These are phyloP conservation scores for Vigna radiata DNA, from an alignment of 306 rosid species.

Conservation along the genomic window DNA sequence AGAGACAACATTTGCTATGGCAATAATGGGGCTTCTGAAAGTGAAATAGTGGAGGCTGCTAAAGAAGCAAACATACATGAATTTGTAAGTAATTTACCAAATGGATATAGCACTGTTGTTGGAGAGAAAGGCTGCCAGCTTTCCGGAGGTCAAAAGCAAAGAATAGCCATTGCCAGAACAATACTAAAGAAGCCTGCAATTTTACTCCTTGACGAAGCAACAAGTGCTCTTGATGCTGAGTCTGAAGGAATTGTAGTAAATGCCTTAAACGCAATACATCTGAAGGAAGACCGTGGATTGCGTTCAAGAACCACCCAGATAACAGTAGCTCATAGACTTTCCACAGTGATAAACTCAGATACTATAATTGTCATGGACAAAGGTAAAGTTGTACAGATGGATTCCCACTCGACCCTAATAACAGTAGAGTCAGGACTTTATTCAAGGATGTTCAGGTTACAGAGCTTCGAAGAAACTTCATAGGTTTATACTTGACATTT, in stretches of 20 bases:
- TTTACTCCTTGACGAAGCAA: slow-evolving; percentile 88
- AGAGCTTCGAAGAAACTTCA: slow-evolving; percentile 61
- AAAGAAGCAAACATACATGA: slow-evolving; percentile 81
- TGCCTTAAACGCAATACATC: slow-evolving; percentile 65
- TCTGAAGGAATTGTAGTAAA: slow-evolving; percentile 73
- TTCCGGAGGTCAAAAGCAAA: slow-evolving; percentile 94
- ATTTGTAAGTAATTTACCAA: slow-evolving; percentile 74
- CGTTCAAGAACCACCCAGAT: slow-evolving; percentile 71
- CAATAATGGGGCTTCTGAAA: slow-evolving; percentile 64
- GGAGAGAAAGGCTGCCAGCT: slow-evolving; percentile 91
- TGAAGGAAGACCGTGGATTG: slow-evolving; percentile 50
- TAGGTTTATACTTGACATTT: slow-evolving; percentile 26
- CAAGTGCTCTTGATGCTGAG: slow-evolving; percentile 92
- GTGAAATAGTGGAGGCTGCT: slow-evolving; percentile 72
- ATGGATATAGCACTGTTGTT: slow-evolving; percentile 77
- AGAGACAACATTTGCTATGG: slow-evolving; percentile 82
- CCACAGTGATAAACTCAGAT: slow-evolving; percentile 77
- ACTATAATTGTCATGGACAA: slow-evolving; percentile 78
- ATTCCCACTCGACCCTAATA: slow-evolving; percentile 70
- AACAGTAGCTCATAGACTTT: slow-evolving; percentile 85
- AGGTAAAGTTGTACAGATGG: slow-evolving; percentile 75
- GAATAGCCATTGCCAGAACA: slow-evolving; percentile 90
- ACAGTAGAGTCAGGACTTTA: slow-evolving; percentile 70
- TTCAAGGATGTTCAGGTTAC: slow-evolving; percentile 69
- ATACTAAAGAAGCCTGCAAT: slow-evolving; percentile 76